Evolutionary conservation across 2,329 filamentous ascomycete species (phyloP).

Genomic region (Fusarium camptoceras): DNA sequence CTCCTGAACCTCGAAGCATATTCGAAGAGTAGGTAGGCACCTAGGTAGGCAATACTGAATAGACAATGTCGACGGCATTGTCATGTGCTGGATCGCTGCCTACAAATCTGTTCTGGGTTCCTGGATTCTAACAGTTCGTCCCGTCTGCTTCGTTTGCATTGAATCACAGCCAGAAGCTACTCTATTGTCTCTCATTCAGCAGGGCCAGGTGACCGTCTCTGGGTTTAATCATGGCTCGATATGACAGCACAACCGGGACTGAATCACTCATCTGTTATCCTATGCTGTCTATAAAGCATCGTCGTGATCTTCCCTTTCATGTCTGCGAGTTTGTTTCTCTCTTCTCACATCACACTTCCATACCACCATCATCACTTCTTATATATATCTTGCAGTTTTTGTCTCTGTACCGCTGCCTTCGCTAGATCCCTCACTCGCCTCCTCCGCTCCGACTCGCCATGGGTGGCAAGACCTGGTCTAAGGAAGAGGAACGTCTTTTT

Average conservation of each 20-base stretch:
- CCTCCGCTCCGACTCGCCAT: constrained; percentile 48
- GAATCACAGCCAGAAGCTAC: constrained; percentile 21
- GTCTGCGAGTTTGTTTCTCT: constrained; percentile 14
- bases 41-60: background rate
- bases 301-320: background rate
- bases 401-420: constrained; percentile 1
- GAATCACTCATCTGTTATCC: constrained; percentile 42
- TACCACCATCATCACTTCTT: background rate
- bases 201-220: constrained; percentile 5
- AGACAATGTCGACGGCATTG: background rate
- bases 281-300: constrained; percentile 37
- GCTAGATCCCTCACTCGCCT: background rate
- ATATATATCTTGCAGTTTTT: constrained; percentile 13
- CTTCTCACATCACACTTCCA: constrained; percentile 3
- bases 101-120: background rate
- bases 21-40: constrained; percentile 56
- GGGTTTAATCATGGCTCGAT: constrained; percentile 11
- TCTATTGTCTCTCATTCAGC: constrained; percentile 29
- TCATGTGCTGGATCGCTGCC: background rate
- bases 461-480: constrained; percentile 64
- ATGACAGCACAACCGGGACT: constrained; percentile 27
- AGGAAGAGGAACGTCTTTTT: constrained; percentile 61
- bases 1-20: constrained; percentile 58
- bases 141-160: constrained; percentile 13
- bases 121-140: constrained; percentile 9